phyloP scores from a whole-genome alignment of 225 moss, liverwort and hornwort genomes.

The Polytrichum formosum region DNA sequence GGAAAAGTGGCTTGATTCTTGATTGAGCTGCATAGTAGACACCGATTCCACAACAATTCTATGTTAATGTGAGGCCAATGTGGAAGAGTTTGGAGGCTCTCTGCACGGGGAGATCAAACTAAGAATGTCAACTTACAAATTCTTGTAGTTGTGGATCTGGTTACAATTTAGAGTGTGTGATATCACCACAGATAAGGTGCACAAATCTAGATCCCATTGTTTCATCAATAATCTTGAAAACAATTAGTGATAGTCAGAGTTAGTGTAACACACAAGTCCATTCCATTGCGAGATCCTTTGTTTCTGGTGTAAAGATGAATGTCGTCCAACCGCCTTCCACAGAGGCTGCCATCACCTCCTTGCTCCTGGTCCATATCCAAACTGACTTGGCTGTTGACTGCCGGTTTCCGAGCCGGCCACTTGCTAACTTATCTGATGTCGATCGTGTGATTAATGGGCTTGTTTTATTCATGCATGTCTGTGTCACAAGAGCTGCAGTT shows the following conservation, averaged over 20 bases:
- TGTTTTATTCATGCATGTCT: constrained; percentile 16
- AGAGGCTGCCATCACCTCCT: constrained; percentile 92
- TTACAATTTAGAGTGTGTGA: too few relatives aligned
- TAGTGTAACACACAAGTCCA: constrained; percentile 56
- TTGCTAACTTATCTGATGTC: constrained; percentile 36
- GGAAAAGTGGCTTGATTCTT: constrained; percentile 51
- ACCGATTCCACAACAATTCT: background rate
- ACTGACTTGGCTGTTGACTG: constrained; percentile 53
- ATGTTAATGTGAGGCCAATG: background rate
- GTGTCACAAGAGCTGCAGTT: constrained; percentile 12
- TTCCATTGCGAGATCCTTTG: constrained; percentile 53
- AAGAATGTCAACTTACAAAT: too few relatives aligned
- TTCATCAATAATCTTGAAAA: background rate
- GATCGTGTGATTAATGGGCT: constrained; percentile 42
- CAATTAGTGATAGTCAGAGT: background rate
- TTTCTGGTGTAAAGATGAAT: constrained; percentile 70
- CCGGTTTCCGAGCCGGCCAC: constrained; percentile 27
- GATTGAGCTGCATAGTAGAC: constrained; percentile 48
- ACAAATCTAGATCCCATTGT: background rate
- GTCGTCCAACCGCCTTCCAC: constrained; percentile 90
- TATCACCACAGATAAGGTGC: background rate
- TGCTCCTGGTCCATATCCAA: constrained; percentile 90
- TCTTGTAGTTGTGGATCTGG: too few relatives aligned
- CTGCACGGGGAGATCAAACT: too few relatives aligned
- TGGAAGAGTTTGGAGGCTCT: too few relatives aligned